Percentiles rank a stretch among this genome's conserved stretches.
phyloP scores from a whole-genome alignment of 345 rosid genomes.

The Dipteronia sinensis region DNA sequence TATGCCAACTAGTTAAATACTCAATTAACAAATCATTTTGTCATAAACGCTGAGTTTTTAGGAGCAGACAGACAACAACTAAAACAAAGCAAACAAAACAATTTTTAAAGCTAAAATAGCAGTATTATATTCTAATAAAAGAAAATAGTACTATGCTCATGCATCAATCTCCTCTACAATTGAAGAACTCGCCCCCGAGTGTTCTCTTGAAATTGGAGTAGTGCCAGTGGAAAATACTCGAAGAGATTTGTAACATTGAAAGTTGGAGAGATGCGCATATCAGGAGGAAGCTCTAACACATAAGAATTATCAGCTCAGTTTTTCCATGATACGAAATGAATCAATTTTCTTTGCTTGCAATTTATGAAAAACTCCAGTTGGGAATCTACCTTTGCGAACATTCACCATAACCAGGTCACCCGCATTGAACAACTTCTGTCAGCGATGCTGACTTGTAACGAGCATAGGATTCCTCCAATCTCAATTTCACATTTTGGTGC shows the following conservation, averaged over 20 bases:
- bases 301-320: constrained; percentile 18
- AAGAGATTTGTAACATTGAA: constrained; percentile 10
- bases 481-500: too few species aligned
- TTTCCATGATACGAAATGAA: neutral
- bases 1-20: too few species aligned
- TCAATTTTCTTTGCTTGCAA: neutral
- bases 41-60: too few species aligned
- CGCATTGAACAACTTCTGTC: neutral
- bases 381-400: neutral
- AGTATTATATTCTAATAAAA: too few species aligned
- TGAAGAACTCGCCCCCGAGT: neutral
- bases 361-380: neutral
- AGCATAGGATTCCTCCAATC: neutral
- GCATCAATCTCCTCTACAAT: neutral
- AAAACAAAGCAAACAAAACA: too few species aligned
- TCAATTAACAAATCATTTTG: too few species aligned
- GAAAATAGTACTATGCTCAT: too few species aligned
- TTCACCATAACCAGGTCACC: constrained; percentile 7
- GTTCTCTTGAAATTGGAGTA: neutral
- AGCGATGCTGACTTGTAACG: neutral
- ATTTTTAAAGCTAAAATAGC: too few species aligned
- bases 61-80: too few species aligned
- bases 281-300: constrained; percentile 2
- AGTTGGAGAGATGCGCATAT: constrained; percentile 8
- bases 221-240: neutral